Percentiles rank a stretch among this genome's conserved stretches.
Evolutionary conservation across 257 asterid genomes (phyloP).

Genomic region (Sherardia arvensis): DNA sequence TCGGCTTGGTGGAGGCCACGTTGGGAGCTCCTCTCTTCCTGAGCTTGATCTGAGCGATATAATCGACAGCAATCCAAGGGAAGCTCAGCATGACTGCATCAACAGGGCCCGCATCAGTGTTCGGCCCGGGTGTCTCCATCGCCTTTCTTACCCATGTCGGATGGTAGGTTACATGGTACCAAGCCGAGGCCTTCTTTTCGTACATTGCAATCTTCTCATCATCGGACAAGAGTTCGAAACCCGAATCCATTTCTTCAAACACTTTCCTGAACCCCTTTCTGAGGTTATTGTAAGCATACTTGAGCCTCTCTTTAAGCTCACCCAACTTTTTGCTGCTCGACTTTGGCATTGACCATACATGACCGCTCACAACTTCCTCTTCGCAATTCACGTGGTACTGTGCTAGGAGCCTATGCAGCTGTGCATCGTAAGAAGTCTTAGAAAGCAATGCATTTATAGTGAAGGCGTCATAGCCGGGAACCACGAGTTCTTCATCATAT

Average conservation of each 20-base stretch:
- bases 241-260: constrained; percentile 51
- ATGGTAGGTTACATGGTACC: constrained; percentile 81
- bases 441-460: constrained; percentile 54
- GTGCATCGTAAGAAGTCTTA: constrained; percentile 68
- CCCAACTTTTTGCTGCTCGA: constrained; percentile 54
- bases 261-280: constrained; percentile 68
- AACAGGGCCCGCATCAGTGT: constrained; percentile 18
- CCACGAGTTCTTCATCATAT: constrained; percentile 56
- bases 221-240: constrained; percentile 40
- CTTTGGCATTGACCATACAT: constrained; percentile 89
- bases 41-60: constrained; percentile 68
- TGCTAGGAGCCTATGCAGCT: constrained; percentile 62
- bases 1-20: constrained; percentile 38
- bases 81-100: constrained; percentile 64
- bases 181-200: constrained; percentile 85
- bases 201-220: constrained; percentile 45
- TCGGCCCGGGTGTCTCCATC: constrained; percentile 29
- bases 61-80: constrained; percentile 95
- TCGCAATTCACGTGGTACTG: constrained; percentile 70
- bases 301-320: constrained; percentile 78
- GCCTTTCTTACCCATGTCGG: constrained; percentile 47
- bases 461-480: constrained; percentile 39
- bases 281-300: constrained; percentile 55
- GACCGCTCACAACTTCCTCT: constrained; percentile 83
- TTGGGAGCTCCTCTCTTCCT: constrained; percentile 31